Evolutionary conservation across 257 asterid species (phyloP), one percentile per base, ranked within the genome.

Genomic region (Solanum lycopersicoides): DNA sequence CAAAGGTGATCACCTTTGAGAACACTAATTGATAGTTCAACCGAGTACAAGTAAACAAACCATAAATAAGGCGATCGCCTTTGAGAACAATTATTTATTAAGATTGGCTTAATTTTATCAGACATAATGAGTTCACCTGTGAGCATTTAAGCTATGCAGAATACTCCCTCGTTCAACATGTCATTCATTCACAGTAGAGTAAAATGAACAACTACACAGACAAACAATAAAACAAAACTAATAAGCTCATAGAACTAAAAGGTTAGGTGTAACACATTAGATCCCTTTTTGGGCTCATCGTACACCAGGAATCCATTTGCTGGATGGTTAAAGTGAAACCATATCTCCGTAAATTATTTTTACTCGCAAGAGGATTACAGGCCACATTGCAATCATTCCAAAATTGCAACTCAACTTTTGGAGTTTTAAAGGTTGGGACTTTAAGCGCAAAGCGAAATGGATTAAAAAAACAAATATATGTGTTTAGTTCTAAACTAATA

Each of bases 141-240:
- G 99, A 88, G 98, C 98, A 76, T 92, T 90, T 88, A 97, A 91
- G 94, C 93, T 97, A 91, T 93, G 94, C 91, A 95, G 91, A 82
- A 92, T 94, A 83, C 89, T 90, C n/a, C 99, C 98, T 7, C 34
- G 77, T 12, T 96, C 95, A 34, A 92, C 92, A 69, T 96, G 95
- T 98, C 99, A 96, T 63, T 95, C 91, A 94, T 96, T 95, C 91
- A 96, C 94, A 35, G 98, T 94, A 65, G 99, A 96, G 91, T 97
- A 98, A 86, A 95, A 95, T 75, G 98, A 97, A 77, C 98, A 98
- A 85, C 99, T 96, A 92, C 53, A 71, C 84, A 74, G 44, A 71
- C 83, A 77, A 42, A 56, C 75, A 23, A 85, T 59, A 25, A 68
- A 86, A 86, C 13, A 14, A 76, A 76, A 76, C 37, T n/a, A 76